Percentiles rank a stretch among this genome's conserved stretches.
Conservation (phyloP, 2,329 filamentous ascomycete species). For the Neurospora sp. region DNA sequence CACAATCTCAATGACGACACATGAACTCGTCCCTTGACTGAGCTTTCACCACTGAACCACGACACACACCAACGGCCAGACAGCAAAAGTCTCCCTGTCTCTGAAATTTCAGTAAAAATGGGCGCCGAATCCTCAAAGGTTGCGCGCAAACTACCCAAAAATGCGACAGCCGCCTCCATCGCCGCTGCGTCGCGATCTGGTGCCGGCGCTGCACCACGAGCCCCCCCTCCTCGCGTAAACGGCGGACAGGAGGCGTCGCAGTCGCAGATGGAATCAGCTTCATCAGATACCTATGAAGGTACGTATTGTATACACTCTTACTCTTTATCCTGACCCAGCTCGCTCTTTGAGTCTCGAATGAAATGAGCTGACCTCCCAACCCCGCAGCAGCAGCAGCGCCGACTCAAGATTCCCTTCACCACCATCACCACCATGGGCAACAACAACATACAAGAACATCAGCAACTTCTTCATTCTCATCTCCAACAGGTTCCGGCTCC, state of each 20-base stretch:
- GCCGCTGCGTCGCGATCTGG: not conserved
- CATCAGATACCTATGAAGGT: not conserved
- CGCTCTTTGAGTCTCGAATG: not conserved
- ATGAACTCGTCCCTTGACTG: not conserved
- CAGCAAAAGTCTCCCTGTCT: not conserved
- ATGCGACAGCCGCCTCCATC: not conserved
- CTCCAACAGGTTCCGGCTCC: not conserved
- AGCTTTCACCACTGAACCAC: not conserved
- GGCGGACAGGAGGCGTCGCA: not conserved
- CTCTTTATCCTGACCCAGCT: not conserved
- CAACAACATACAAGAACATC: not conserved
- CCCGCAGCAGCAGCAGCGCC: not conserved
- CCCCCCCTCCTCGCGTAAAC: not conserved
- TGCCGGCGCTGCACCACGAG: not conserved
- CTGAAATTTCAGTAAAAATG: not conserved
- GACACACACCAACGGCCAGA: not conserved
- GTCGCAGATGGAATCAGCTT: not conserved
- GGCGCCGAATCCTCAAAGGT: not conserved
- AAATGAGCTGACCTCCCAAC: not conserved
- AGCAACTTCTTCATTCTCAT: not conserved
- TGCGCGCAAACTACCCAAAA: not conserved
- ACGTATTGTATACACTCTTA: rapidly evolving
- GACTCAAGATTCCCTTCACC: not conserved
- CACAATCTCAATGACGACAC: not conserved
- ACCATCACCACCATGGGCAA: not conserved